Evolutionary conservation across 1,139 yeast genomes (phyloP).

Genomic region (Saccharomyces hybrid): DNA sequence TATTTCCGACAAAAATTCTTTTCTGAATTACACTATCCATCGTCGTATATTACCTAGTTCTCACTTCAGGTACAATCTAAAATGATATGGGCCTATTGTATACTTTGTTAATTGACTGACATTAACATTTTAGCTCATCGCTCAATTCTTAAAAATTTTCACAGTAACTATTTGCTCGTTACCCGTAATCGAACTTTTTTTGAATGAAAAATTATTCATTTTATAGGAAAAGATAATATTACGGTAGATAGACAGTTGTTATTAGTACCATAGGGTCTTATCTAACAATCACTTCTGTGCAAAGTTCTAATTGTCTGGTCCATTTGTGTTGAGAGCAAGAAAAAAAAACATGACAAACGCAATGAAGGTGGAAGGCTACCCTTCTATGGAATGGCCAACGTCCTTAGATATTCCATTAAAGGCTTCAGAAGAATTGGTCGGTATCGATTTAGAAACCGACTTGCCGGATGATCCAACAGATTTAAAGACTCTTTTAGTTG

Average conservation of each 20-base stretch:
- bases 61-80: background rate
- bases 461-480: conserved; percentile 87
- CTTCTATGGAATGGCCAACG: conserved; percentile 28
- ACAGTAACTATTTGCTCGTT: background rate
- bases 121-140: background rate
- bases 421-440: conserved; percentile 61
- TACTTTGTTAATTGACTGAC: background rate
- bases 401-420: conserved; percentile 58
- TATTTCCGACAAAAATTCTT: conserved; percentile 48
- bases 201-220: background rate
- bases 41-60: background rate
- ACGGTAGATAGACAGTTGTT: background rate
- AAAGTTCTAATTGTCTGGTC: background rate
- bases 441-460: conserved; percentile 60
- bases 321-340: background rate
- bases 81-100: background rate
- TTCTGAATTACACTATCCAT: conserved; percentile 16
- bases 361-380: conserved; percentile 23
- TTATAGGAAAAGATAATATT: background rate
- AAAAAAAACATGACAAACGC: background rate
- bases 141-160: conserved; percentile 1
- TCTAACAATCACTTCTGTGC: background rate
- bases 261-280: background rate
- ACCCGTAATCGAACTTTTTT: background rate
- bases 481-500: conserved; percentile 65